Percentiles rank a stretch among this genome's conserved stretches.
Evolutionary conservation across 2,329 filamentous ascomycete genomes (phyloP).

Genomic region (Knufia fluminis): DNA sequence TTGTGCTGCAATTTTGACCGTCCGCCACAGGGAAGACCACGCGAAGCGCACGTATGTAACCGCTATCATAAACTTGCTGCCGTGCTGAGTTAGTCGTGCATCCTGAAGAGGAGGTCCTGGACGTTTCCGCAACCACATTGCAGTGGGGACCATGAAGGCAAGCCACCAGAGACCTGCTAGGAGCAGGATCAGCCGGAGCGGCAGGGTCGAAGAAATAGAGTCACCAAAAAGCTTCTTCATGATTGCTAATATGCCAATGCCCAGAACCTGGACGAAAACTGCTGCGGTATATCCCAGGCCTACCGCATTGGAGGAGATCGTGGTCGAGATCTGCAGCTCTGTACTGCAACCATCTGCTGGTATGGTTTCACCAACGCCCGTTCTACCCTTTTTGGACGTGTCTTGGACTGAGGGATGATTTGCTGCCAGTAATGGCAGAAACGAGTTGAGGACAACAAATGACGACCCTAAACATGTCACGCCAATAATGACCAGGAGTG

Average conservation of each 20-base stretch:
- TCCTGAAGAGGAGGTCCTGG: slow-evolving; percentile 60
- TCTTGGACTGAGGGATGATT: slow-evolving; percentile 55
- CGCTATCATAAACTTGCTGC: not conserved
- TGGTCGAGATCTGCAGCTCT: slow-evolving; percentile 71
- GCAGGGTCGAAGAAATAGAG: slow-evolving; percentile 63
- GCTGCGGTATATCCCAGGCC: slow-evolving; percentile 82
- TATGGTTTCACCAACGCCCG: not conserved
- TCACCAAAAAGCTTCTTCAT: slow-evolving; percentile 28
- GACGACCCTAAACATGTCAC: slow-evolving; percentile 86
- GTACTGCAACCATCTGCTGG: slow-evolving; percentile 6
- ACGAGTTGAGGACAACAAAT: slow-evolving; percentile 86
- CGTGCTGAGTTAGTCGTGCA: not conserved
- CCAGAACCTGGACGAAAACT: slow-evolving; percentile 68
- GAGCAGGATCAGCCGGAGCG: slow-evolving; percentile 71
- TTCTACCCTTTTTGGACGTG: not conserved
- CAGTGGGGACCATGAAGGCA: slow-evolving; percentile 71
- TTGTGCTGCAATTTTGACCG: slow-evolving; percentile 56
- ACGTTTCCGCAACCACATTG: slow-evolving; percentile 69
- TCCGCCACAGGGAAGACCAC: slow-evolving; percentile 36
- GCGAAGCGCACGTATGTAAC: slow-evolving; percentile 5
- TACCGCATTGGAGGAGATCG: slow-evolving; percentile 79
- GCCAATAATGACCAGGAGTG: slow-evolving; percentile 70
- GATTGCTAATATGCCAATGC: slow-evolving; percentile 62
- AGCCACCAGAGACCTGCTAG: slow-evolving; percentile 83
- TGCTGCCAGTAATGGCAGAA: slow-evolving; percentile 75